These are phyloP conservation scores for Teunomyces aglyptinius DNA, from an alignment of 805 yeast genomes.

Conservation along the genomic window DNA sequence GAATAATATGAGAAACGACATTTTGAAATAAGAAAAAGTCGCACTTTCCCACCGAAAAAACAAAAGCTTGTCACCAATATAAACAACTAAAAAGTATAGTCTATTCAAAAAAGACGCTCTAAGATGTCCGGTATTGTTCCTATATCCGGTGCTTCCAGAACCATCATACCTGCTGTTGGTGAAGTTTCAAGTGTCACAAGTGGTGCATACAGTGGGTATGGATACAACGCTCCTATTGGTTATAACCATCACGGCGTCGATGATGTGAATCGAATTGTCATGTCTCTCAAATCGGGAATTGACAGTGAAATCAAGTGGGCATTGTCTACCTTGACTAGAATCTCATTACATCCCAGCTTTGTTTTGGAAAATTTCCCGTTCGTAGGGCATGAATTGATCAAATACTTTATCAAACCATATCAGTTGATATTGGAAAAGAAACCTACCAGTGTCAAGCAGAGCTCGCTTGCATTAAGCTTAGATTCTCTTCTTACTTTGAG, in stretches of 20 bases:
- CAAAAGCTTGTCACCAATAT: not conserved
- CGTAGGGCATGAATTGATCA: constrained; percentile 41
- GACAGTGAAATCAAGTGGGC: constrained; percentile 73
- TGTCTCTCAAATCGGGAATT: constrained; percentile 67
- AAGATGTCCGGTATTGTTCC: constrained; percentile 3
- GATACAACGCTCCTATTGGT: constrained; percentile 16
- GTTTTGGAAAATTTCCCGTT: constrained; percentile 41
- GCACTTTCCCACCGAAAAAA: not conserved
- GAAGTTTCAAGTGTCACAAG: constrained; percentile 2
- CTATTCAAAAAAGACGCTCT: not conserved
- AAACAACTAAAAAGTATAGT: not conserved
- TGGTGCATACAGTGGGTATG: constrained; percentile 13
- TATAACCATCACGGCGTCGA: constrained; percentile 55
- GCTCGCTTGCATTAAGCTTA: constrained; percentile 26
- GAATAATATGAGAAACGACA: not conserved
- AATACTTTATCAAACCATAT: constrained; percentile 35
- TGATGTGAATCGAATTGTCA: constrained; percentile 60
- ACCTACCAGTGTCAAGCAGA: constrained; percentile 14
- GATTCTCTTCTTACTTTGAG: constrained; percentile 67
- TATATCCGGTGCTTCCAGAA: constrained; percentile 2
- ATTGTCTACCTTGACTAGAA: constrained; percentile 48
- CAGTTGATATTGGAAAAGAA: constrained; percentile 20
- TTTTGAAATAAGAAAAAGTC: not conserved
- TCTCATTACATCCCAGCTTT: constrained; percentile 28
- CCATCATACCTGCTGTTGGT: not conserved